phyloP scores from a whole-genome alignment of 495 filamentous ascomycete genomes.

The Neurospora sp. region DNA sequence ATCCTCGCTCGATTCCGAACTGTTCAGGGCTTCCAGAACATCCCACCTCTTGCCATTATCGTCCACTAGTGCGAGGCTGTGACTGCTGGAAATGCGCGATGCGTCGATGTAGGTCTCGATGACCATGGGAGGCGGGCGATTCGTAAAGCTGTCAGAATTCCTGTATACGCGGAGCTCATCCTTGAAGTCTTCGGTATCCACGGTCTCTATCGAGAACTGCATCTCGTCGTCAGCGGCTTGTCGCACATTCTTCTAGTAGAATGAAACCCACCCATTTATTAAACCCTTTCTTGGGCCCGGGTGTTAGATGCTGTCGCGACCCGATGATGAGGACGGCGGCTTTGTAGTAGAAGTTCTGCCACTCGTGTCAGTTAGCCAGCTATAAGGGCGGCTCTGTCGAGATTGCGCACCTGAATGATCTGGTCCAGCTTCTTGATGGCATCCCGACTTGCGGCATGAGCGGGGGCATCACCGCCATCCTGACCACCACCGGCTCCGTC shows the following conservation, averaged over 20 bases:
- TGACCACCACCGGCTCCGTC: slow-evolving; percentile 28
- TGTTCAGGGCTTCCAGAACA: slow-evolving; percentile 69
- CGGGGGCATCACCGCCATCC: slow-evolving; percentile 34
- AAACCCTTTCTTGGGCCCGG: slow-evolving; percentile 48
- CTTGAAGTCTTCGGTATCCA: slow-evolving; percentile 77
- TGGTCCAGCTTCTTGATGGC: slow-evolving; percentile 71
- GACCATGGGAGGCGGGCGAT: slow-evolving; percentile 73
- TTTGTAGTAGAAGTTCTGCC: slow-evolving; percentile 84
- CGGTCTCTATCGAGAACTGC: slow-evolving; percentile 89
- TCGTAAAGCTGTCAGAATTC: slow-evolving; percentile 60
- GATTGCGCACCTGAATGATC: slow-evolving; percentile 66
- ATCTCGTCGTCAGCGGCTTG: not conserved
- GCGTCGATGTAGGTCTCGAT: slow-evolving; percentile 87
- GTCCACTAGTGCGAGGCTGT: slow-evolving; percentile 79
- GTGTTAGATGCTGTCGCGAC: slow-evolving; percentile 61
- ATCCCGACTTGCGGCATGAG: slow-evolving; percentile 43
- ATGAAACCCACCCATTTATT: slow-evolving; percentile 83
- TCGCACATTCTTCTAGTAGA: slow-evolving; percentile 2
- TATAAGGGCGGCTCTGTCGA: not conserved
- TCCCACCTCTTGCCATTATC: slow-evolving; percentile 88
- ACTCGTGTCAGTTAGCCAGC: slow-evolving; percentile 9
- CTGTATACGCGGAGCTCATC: slow-evolving; percentile 75
- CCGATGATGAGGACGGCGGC: slow-evolving; percentile 77
- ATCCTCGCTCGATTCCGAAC: slow-evolving; percentile 46
- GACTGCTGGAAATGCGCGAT: slow-evolving; percentile 66